phyloP scores from a whole-genome alignment of 2,329 filamentous ascomycete genomes.

The Colletotrichum brevisporum region DNA sequence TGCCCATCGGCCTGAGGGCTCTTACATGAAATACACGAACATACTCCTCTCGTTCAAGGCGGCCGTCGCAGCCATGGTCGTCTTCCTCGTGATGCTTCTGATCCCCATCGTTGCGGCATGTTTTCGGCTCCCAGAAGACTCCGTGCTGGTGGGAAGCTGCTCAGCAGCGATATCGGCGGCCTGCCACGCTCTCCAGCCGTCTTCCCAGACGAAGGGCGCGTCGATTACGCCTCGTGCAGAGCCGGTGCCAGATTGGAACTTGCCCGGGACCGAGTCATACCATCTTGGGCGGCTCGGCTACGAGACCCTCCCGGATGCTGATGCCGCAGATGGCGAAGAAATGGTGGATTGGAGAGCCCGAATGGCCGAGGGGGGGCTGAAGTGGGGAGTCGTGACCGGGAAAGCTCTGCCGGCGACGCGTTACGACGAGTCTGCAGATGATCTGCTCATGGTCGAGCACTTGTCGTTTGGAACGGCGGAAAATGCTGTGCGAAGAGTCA shows the following conservation, averaged over 20 bases:
- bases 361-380: conserved; percentile 9
- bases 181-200: conserved; percentile 12
- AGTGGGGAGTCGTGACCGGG: conserved; percentile 1
- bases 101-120: neutral
- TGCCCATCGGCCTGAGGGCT: neutral
- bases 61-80: neutral
- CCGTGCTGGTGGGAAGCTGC: conserved; percentile 11
- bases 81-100: neutral
- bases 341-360: neutral
- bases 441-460: neutral
- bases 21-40: neutral
- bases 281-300: neutral
- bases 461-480: conserved; percentile 4
- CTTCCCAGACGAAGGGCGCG: neutral
- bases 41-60: conserved; percentile 3
- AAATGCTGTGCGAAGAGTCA: neutral
- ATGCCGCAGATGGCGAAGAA: neutral
- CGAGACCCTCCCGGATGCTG: neutral
- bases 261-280: neutral
- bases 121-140: neutral
- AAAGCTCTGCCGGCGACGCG: neutral
- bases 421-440: neutral
- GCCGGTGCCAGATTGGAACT: neutral
- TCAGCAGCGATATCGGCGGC: conserved; percentile 17
- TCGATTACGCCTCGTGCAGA: too few relatives aligned